Percentiles rank a stretch among this genome's conserved stretches.
phyloP scores from a whole-genome alignment of 495 filamentous ascomycete genomes.

The Lophiostoma macrostomum region DNA sequence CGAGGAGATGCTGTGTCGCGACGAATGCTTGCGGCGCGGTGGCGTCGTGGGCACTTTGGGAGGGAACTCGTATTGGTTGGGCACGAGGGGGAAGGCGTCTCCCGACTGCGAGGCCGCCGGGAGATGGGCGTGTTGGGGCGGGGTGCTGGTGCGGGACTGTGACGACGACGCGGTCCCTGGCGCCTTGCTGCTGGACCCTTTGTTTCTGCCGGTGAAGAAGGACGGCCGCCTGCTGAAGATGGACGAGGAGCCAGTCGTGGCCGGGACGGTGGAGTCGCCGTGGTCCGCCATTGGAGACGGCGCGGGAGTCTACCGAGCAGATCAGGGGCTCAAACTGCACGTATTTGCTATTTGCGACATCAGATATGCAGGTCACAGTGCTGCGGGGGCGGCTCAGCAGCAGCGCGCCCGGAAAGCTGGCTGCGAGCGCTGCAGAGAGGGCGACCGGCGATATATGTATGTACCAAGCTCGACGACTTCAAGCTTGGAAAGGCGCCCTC shows the following conservation, averaged over 20 bases:
- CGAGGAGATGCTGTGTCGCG: conserved; percentile 33
- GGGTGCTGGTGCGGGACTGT: conserved; percentile 1
- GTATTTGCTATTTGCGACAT: no score
- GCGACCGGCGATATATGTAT: no score
- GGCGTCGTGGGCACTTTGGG: conserved; percentile 20
- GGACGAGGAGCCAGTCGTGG: not conserved
- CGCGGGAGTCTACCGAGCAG: no score
- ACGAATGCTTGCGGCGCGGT: conserved; percentile 19
- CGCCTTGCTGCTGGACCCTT: conserved; percentile 1
- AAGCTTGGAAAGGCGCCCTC: no score
- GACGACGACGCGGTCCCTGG: not conserved
- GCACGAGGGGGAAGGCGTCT: not conserved
- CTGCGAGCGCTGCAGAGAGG: no score
- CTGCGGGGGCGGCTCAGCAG: no score
- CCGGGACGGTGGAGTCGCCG: not conserved
- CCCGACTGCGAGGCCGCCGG: not conserved
- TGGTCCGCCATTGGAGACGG: conserved; percentile 6
- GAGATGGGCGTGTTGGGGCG: not conserved
- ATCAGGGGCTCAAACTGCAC: not conserved
- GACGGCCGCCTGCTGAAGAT: conserved; percentile 28
- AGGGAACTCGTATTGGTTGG: conserved; percentile 19
- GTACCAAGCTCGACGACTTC: no score
- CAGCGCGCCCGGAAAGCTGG: no score
- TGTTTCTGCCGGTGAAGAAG: conserved; percentile 21
- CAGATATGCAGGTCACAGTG: no score